phyloP scores from a whole-genome alignment of 192 early-diverging fungal genomes.

The Kickxella alabastrina region DNA sequence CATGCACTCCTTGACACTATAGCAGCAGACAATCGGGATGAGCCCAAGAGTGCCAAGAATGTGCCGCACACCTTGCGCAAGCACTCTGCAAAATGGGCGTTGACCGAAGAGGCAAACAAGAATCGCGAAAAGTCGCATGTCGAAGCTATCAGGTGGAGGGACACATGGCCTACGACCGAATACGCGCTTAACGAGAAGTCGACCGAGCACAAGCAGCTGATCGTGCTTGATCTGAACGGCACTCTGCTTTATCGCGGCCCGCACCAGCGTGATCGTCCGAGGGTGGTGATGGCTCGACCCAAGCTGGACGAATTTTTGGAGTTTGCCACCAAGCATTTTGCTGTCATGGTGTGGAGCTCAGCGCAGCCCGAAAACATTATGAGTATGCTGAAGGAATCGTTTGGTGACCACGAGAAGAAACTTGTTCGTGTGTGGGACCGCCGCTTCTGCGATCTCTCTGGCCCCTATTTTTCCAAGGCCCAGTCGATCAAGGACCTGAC shows the following conservation, averaged over 20 bases:
- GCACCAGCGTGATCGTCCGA: not conserved
- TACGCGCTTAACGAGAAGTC: constrained; percentile 25
- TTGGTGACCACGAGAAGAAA: constrained; percentile 28
- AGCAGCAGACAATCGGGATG: no score
- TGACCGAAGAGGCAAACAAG: no score
- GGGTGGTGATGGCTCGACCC: constrained; percentile 48
- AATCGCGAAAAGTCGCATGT: no score
- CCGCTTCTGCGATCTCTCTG: constrained; percentile 40
- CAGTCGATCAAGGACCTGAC: constrained; percentile 62
- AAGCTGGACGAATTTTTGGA: constrained; percentile 52
- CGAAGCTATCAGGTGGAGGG: no score
- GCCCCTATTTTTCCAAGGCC: constrained; percentile 44
- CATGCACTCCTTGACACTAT: no score
- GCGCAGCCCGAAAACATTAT: constrained; percentile 55
- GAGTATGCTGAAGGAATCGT: constrained; percentile 51
- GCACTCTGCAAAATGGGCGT: not conserved
- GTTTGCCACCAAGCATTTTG: constrained; percentile 57
- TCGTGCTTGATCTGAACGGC: constrained; percentile 72
- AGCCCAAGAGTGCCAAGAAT: no score
- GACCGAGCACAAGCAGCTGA: constrained; percentile 41
- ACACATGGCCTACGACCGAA: constrained; percentile 10
- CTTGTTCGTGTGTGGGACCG: constrained; percentile 62
- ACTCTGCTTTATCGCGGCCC: constrained; percentile 54
- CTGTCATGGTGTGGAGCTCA: constrained; percentile 75
- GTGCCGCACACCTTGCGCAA: not conserved